Evolutionary conservation across 2,329 filamentous ascomycete genomes (phyloP), one percentile per base, ranked within the genome.

Genomic region (Cadophora sp.): DNA sequence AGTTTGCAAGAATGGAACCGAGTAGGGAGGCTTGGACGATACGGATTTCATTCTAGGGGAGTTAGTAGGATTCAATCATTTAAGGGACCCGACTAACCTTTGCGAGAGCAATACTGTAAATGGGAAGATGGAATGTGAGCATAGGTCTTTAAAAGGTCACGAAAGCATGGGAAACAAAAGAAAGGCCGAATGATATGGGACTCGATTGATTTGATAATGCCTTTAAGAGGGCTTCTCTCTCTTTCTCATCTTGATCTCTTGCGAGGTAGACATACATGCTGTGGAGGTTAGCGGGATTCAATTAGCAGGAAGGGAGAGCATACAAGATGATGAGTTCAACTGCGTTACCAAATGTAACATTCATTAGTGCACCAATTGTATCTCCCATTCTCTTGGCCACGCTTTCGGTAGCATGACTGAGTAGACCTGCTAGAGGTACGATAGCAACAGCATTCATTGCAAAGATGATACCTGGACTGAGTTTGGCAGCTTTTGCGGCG

Each of bases 11-110:
- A 73, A 97, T 97, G 1, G 93, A 97, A 50, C 94, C 94, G 36
- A 97, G 84, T 60, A 97, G 82, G 0, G 94, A 96, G 16, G 94
- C 93, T 80, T 97, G 94, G 27, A 97, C 94, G 72, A 97, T 95
- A 68, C 92, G 89, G 68, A 97, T 96, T 82, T 97, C 88, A 79
- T 93, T 83, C 84, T 89, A 50, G 63, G 56, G 43, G 67, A 80
- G 76, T 58, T 39, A 27, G n/a, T 16, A 11, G 16, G 58, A 55
- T 13, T 13, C 36, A 11, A 45, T 4, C 2, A 33, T n/a, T n/a
- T n/a, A n/a, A 4, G 36, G 1, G 39, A 18, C 16, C 4, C 33
- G 24, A 68, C 79, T 58, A 74, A 87, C 86, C 80, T 93, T 93
- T 73, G 89, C 87, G 33, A 94, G 82, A 53, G 91, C 91, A 79